Base-by-base conservation (phyloP, 371 early-diverging fungal genomes). In the Rhizomucor pusillus region DNA sequence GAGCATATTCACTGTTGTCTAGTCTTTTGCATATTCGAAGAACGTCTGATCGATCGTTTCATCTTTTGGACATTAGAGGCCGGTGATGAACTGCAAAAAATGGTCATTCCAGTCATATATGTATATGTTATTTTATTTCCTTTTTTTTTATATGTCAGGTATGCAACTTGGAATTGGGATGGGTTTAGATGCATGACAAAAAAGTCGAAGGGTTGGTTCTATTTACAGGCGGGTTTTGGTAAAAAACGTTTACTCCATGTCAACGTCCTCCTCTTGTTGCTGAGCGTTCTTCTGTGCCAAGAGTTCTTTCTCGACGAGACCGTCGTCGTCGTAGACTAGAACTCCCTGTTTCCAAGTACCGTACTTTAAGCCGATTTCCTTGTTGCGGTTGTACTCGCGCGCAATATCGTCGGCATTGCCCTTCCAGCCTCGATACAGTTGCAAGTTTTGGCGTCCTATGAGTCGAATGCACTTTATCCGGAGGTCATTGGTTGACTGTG, bases 361-460 rank as follows among this genome's bases (percentile, higher is more conserved):
- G 56, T 80, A 78, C 56, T 83, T 77, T n/a, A 88, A 48, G 4
- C 92, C 94, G 56, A 93, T 79, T 3, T 80, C 82, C 62, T 91
- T 90, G 68, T 93, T 93, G 41, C 81, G 71, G 37, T 87, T 84
- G 56, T 86, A 91, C 56, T 93, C 92, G 34, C 73, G 63, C 36
- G 75, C 70, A 45, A 93, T 90, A 40, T 76, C 88, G 12, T 80
- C 80, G 25, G 73, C 85, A 59, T 77, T 72, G 2, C 93, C 93
- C 59, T 85, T 90, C 93, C 93, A 94, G 44, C 84, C 90, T 52
- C 85, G 80, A 66, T 93, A 93, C 25, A 91, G 64, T 63, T 93
- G 92, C 41, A 92, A 67, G 54, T 93, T 94, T 55, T 93, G 94
- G 33, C 94, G 84, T 36, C 94, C 94, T 50, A 94, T 86, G 43